Evolutionary conservation across 1,284 basidiomycete species (phyloP).

Genomic region (Apiotrichum domesticum): DNA sequence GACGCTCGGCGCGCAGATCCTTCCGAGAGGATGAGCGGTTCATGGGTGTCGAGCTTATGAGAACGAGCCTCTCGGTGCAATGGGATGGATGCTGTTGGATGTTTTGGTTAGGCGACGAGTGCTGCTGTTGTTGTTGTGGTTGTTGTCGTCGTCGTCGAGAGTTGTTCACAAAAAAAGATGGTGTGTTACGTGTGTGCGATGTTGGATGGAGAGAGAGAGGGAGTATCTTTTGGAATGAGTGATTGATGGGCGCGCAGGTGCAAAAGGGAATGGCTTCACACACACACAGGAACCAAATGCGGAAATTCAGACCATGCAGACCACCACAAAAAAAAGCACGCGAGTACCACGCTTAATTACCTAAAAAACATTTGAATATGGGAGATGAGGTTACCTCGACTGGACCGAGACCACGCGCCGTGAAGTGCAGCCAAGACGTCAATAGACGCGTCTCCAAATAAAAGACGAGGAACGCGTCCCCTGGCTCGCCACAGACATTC

Average conservation of each 20-base stretch:
- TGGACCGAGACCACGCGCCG: background rate
- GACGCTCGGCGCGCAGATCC: constrained; percentile 27
- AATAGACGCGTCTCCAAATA: too few species aligned
- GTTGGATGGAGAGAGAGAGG: background rate
- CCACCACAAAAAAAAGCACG: too few species aligned
- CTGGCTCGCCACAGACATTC: too few species aligned
- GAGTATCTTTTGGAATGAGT: background rate
- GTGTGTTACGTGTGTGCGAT: too few species aligned
- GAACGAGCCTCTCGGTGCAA: too few species aligned
- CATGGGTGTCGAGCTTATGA: constrained; percentile 14
- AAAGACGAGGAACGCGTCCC: too few species aligned
- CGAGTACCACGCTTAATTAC: background rate
- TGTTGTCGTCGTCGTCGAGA: background rate
- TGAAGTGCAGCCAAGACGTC: too few species aligned
- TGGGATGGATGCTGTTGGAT: background rate
- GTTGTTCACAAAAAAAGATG: background rate
- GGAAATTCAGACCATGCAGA: too few species aligned
- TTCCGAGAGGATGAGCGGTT: constrained; percentile 30
- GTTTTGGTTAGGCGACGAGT: background rate
- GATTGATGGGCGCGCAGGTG: background rate
- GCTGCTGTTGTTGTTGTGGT: background rate
- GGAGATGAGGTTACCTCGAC: background rate
- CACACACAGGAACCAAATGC: too few species aligned
- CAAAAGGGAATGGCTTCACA: too few species aligned
- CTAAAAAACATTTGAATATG: background rate